These are phyloP conservation scores for Xylaria palmicola DNA, from an alignment of 495 filamentous ascomycete species.

Conservation along the genomic window DNA sequence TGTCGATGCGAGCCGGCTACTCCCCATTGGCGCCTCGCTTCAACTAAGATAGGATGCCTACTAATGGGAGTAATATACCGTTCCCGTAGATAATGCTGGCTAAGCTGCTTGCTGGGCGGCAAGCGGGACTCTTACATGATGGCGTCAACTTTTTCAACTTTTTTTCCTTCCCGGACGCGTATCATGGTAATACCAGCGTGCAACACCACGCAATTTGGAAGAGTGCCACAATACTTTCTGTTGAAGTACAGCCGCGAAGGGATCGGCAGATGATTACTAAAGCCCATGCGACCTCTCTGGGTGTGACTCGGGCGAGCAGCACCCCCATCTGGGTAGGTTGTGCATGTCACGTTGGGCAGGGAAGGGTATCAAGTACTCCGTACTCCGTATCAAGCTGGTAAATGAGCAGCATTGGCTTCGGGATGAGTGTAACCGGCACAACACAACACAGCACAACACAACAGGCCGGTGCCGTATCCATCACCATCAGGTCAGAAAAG, in stretches of 20 bases:
- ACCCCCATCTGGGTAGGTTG: background rate
- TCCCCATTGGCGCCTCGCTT: background rate
- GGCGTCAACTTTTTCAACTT: background rate
- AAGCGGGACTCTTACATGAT: background rate
- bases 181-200: background rate
- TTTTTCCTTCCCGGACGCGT: background rate
- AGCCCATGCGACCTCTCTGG: slow-evolving; percentile 9
- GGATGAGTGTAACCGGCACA: background rate
- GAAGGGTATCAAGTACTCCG: background rate
- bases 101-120: background rate
- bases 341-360: slow-evolving; percentile 5
- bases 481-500: background rate
- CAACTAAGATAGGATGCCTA: background rate
- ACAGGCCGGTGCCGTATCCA: slow-evolving; percentile 4
- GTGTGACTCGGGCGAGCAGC: slow-evolving; percentile 6
- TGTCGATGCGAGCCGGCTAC: background rate
- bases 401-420: slow-evolving; percentile 8
- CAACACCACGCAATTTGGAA: slow-evolving; percentile 7
- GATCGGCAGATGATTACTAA: slow-evolving; percentile 18
- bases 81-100: background rate
- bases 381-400: background rate
- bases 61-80: background rate
- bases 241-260: slow-evolving; percentile 6
- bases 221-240: background rate
- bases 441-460: background rate